Conservation (phyloP, 2,329 filamentous ascomycete species). For the Pseudocercospora musae region DNA sequence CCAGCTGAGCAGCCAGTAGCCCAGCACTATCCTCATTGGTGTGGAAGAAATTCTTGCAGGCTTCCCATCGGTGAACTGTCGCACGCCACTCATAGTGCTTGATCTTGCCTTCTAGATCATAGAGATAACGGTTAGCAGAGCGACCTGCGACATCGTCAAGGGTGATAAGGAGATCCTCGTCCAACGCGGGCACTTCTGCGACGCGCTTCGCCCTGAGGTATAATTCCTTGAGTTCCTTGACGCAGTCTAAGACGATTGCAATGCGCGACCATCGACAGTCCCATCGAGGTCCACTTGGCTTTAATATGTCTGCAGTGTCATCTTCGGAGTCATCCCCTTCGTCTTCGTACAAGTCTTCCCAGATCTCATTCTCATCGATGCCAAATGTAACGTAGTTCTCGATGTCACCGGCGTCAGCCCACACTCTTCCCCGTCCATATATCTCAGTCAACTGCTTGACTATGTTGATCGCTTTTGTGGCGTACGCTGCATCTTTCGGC, state of each 20-base stretch:
- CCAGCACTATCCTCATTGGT: neutral
- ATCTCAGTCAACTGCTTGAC: neutral
- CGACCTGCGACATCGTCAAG: neutral
- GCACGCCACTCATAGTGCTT: neutral
- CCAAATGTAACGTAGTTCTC: constrained; percentile 2
- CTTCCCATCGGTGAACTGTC: neutral
- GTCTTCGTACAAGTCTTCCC: neutral
- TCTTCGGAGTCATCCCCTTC: neutral
- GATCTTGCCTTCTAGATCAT: neutral
- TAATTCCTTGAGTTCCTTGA: neutral
- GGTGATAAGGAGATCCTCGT: neutral
- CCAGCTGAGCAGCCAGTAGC: neutral
- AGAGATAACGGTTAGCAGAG: neutral
- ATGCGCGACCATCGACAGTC: neutral
- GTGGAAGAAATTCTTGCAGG: neutral
- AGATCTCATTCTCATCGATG: neutral
- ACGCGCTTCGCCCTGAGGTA: neutral
- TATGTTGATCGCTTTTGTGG: neutral
- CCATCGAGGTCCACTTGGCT: neutral
- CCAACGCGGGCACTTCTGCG: neutral
- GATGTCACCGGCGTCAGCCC: neutral
- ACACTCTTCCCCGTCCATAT: neutral
- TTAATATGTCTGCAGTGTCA: neutral
- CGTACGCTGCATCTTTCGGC: neutral
- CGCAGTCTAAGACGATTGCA: neutral